Conservation (phyloP, 257 asterid genomes). For the Solanum chmielewskii region DNA sequence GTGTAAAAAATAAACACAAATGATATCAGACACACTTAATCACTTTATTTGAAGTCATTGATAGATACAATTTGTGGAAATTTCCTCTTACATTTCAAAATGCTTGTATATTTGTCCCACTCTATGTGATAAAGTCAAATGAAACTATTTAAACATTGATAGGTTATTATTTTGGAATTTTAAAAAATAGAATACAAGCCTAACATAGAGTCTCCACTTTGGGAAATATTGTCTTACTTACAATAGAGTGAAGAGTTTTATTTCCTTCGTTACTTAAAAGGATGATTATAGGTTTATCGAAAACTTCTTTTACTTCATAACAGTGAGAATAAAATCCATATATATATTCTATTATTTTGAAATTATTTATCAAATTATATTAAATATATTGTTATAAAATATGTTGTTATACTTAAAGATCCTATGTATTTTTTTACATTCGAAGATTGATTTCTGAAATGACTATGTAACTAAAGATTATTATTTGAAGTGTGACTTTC, state of each 20-base stretch:
- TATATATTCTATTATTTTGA: too few species aligned
- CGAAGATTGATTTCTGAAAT: background rate
- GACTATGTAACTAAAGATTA: background rate
- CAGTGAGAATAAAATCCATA: fast-evolving
- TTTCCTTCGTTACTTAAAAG: background rate
- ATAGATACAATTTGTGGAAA: background rate
- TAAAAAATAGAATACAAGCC: background rate
- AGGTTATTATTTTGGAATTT: background rate
- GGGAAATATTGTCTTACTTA: background rate
- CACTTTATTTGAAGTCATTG: background rate
- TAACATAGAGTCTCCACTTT: background rate
- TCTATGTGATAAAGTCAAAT: background rate
- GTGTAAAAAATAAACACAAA: background rate
- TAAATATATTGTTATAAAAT: background rate
- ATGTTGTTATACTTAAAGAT: background rate
- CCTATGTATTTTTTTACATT: background rate
- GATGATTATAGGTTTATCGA: too few species aligned
- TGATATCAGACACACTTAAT: background rate
- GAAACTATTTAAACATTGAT: background rate
- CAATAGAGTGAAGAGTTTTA: background rate
- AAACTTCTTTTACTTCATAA: too few species aligned
- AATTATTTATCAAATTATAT: fast-evolving
- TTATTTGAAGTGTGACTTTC: background rate
- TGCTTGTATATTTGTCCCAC: background rate
- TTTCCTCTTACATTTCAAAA: background rate